Base-by-base conservation (phyloP, 108 stramenopile species). In the Aureococcus anophagefferens region DNA sequence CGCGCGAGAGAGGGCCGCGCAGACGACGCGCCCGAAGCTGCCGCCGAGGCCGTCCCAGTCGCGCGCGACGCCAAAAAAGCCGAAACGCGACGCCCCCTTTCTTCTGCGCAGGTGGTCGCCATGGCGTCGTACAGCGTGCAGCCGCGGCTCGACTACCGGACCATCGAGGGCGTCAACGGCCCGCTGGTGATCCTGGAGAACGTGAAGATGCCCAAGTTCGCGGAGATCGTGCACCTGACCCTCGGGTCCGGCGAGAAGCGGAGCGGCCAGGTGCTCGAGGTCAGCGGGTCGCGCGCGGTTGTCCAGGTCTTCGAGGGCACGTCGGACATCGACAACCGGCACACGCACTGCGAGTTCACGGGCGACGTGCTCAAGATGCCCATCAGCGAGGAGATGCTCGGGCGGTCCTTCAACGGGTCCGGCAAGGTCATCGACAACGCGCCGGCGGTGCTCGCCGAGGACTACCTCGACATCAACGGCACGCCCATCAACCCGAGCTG, bases 281-380 rank as follows among this genome's bases (percentile, higher is more conserved):
- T 99, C 40, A 81, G 93, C 32, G 98, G 98, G 37, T 86, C 74
- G 79, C 90, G 92, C 71, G 98, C 98, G 46, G 96, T 99, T 34
- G 98, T 99, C 18, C 97, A 99, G 82, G 96, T 99, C 51, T 99
- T 99, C 79, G 98, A 99, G 79, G 98, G 98, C 64, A 99, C 98
- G 36, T 92, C 95, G 40, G 98, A 94, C 46, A 97, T 99, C 78
- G 98, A 99, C 80, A 99, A 99, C 88, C 83, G 95, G 64, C 92
- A 94, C 76, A 99, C 98, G 30, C 81, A 81, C 44, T 93, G 93
- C 66, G 93, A 96, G 77, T 98, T 99, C 83, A 96, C 96, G 65
- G 98, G 98, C 36, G 98, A 98, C 70, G 94, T 96, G 30, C 76
- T 97, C 31, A 95, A 96, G 82, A 99, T 98, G 96, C 94, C 96